Conservation (phyloP, 768 basidiomycete genomes). For the Leccinum aurantiacum region DNA sequence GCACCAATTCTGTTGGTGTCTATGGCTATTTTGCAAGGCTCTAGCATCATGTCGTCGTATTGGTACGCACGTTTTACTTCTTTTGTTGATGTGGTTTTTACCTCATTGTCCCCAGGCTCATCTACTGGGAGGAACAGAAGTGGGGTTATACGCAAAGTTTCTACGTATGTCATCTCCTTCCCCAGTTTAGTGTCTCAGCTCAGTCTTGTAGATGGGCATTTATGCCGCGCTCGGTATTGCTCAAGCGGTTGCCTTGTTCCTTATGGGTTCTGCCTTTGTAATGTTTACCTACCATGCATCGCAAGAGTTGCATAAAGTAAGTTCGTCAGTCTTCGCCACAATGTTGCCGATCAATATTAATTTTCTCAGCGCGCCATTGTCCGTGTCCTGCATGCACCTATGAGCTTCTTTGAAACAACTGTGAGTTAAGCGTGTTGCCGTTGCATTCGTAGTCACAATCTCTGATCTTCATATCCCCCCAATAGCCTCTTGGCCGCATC, state of each 20-base stretch:
- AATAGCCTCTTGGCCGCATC: constrained; percentile 77
- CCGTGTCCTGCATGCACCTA: constrained; percentile 80
- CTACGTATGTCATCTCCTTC: constrained; percentile 50
- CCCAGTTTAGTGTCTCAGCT: constrained; percentile 31
- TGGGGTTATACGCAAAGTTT: constrained; percentile 63
- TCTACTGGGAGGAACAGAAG: constrained; percentile 63
- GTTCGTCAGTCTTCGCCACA: constrained; percentile 11
- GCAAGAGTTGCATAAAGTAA: constrained; percentile 57
- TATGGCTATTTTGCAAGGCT: constrained; percentile 64
- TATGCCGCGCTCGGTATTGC: constrained; percentile 73
- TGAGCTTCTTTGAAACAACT: constrained; percentile 89
- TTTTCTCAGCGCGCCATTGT: constrained; percentile 52
- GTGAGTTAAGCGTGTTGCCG: constrained; percentile 36
- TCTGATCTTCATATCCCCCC: constrained; percentile 5
- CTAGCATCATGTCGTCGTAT: constrained; percentile 70
- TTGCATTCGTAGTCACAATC: not conserved
- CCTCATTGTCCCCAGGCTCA: constrained; percentile 49
- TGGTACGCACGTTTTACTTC: constrained; percentile 46
- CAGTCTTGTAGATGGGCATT: constrained; percentile 62
- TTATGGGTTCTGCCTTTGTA: constrained; percentile 65
- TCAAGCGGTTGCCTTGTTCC: constrained; percentile 67
- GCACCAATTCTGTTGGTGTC: constrained; percentile 65
- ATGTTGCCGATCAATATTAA: not conserved
- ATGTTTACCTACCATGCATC: constrained; percentile 79
- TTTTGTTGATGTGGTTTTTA: not conserved